Percentiles rank a stretch among this genome's conserved stretches.
phyloP scores from a whole-genome alignment of 1,284 basidiomycete genomes.

The Rhodotorula sp. region DNA sequence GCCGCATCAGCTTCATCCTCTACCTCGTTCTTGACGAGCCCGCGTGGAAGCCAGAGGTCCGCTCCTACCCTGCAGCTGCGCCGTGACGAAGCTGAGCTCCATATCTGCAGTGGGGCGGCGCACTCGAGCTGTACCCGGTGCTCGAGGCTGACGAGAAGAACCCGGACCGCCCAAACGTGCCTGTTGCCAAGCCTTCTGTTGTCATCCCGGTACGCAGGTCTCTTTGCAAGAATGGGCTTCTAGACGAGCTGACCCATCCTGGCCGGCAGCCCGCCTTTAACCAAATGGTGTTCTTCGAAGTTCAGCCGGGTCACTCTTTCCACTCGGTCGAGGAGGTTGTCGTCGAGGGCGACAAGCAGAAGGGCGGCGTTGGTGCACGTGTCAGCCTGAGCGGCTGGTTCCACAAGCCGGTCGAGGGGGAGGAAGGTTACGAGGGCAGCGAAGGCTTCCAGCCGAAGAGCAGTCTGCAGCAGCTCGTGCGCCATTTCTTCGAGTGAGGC shows the following conservation, averaged over 20 bases:
- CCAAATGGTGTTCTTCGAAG: conserved; percentile 92
- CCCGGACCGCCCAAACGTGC: conserved; percentile 47
- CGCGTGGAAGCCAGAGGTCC: conserved; percentile 44
- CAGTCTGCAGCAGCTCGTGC: conserved; percentile 58
- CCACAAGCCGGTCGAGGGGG: conserved; percentile 85
- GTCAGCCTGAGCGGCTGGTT: conserved; percentile 95
- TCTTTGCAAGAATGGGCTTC: not conserved
- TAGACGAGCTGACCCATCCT: not conserved
- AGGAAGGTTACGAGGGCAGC: conserved; percentile 73
- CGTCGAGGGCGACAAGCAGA: conserved; percentile 67
- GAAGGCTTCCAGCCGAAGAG: conserved; percentile 69
- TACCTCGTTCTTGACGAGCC: conserved; percentile 80
- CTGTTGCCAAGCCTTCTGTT: conserved; percentile 38
- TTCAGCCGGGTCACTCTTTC: conserved; percentile 78
- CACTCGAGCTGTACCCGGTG: conserved; percentile 88
- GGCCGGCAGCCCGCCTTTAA: conserved; percentile 75
- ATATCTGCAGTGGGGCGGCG: conserved; percentile 77
- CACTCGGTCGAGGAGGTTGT: conserved; percentile 97
- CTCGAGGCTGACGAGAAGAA: conserved; percentile 48
- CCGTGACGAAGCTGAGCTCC: not conserved
- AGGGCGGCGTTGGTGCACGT: conserved; percentile 61
- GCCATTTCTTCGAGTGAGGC: not conserved
- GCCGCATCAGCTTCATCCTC: conserved; percentile 93
- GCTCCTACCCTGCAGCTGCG: not conserved
- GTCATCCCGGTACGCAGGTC: conserved; percentile 27